Base-by-base conservation (phyloP, 1,284 basidiomycete species). In the Melampsora larici-populina region DNA sequence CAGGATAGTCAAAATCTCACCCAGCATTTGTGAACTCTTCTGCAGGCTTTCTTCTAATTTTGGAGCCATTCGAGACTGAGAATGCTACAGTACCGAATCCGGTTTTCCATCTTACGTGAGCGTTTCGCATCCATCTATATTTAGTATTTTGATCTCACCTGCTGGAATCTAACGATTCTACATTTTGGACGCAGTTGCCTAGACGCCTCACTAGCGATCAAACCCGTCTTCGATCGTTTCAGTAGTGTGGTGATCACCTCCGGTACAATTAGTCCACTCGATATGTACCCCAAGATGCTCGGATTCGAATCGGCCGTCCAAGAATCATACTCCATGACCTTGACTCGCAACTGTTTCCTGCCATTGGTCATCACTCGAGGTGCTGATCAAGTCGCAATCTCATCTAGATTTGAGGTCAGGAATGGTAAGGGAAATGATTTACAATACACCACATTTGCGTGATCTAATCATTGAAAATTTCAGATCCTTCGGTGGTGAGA, bases 251-350 rank as follows among this genome's bases (percentile, higher is more conserved):
- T 99, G 81, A 99, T 99, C 84, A 99, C 97, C 0, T 97, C 94
- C 17, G 97, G 97, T 81, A 99, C 97, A 43, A 95, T 99, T 81
- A 97, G 94, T 8, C 97, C 97, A 6, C 86, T 99, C 77, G 97
- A 99, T 86, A 99, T 99, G 97, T 97, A 99, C 84, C 97, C 97
- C 29, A 99, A 99, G 85, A 99, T 99, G 92, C 88, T 99, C 62
- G 93, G 96, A 81, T 99, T 99, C 84, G 94, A 94, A 43, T 95
- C 97, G 1, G 94, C 97, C 29, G 92, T 97, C 13, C 92, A 97
- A 85, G 96, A 98, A 84, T 93, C 92, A 2, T 99, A 99, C 85
- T 89, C 96, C 2, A 99, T 99, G 97, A 97, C 97, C 17, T 88
- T 99, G 46, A 92, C 93, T 3, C 89, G 97, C 78, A 97, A 98